These are phyloP conservation scores for Endotrypanum monterogeii DNA, from an alignment of 208 protist species.

Conservation along the genomic window DNA sequence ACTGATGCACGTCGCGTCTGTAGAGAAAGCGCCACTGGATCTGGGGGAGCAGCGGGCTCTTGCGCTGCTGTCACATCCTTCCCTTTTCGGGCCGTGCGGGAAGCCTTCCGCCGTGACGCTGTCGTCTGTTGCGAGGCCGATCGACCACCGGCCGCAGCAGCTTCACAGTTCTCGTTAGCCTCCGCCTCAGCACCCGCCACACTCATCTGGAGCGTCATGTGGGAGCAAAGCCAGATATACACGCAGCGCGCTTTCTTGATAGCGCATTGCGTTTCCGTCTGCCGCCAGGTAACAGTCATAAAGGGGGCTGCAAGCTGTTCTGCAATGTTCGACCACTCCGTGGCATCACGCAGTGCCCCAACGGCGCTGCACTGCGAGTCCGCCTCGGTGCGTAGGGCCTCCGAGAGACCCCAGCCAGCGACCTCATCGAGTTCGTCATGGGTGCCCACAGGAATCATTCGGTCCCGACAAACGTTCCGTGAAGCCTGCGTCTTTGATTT, in stretches of 20 bases:
- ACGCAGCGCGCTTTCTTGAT: conserved; percentile 62
- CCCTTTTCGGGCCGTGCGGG: neutral
- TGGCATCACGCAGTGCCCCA: conserved; percentile 18
- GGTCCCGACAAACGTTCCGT: neutral
- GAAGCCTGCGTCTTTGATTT: neutral
- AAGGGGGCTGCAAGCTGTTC: conserved; percentile 47
- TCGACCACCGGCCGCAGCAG: neutral
- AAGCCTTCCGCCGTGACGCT: conserved; percentile 14
- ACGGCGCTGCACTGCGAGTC: conserved; percentile 35
- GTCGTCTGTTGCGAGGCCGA: conserved; percentile 6
- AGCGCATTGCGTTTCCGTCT: conserved; percentile 53
- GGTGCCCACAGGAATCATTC: neutral
- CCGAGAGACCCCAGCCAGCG: conserved; percentile 53
- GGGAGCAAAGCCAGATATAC: conserved; percentile 69
- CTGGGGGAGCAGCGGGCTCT: conserved; percentile 22
- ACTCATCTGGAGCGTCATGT: conserved; percentile 37
- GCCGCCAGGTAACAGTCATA: conserved; percentile 58
- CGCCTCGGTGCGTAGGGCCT: conserved; percentile 38
- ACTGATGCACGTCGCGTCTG: conserved; percentile 44
- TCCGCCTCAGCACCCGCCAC: conserved; percentile 12
- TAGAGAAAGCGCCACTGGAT: conserved; percentile 45
- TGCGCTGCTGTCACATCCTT: conserved; percentile 16
- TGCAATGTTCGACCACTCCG: conserved; percentile 25
- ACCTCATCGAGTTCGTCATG: conserved; percentile 24
- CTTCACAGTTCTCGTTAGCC: conserved; percentile 7